These are phyloP conservation scores for Pseudotulostoma volvatum DNA, from an alignment of 495 filamentous ascomycete genomes.

Conservation along the genomic window DNA sequence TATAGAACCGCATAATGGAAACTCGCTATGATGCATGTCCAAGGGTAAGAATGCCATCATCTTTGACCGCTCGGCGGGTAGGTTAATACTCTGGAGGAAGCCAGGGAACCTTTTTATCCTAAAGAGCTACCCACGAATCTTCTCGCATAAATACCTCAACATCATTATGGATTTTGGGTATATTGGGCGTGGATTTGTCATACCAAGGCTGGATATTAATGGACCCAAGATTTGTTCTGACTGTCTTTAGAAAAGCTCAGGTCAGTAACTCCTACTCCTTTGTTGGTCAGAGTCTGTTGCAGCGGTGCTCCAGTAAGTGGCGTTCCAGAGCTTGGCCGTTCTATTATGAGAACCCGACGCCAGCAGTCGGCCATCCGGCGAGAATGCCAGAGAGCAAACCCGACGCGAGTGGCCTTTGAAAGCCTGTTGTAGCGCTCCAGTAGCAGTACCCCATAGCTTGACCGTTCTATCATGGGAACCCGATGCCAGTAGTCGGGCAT, in stretches of 20 bases:
- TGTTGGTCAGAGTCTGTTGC: too few species aligned
- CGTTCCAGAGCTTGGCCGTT: too few species aligned
- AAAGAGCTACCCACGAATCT: constrained; percentile 12
- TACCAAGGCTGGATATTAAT: constrained; percentile 3
- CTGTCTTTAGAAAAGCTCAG: constrained; percentile 7
- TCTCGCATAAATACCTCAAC: constrained; percentile 4
- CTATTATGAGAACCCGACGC: too few species aligned
- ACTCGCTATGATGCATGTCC: too few species aligned
- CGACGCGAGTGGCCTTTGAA: constrained; percentile 8
- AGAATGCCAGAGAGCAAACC: constrained; percentile 12
- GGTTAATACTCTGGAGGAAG: constrained; percentile 18
- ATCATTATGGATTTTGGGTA: not conserved
- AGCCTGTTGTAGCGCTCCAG: constrained; percentile 4
- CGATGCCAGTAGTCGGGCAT: constrained; percentile 18
- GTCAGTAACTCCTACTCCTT: constrained; percentile 1
- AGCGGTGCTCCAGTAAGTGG: too few species aligned
- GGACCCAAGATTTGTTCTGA: constrained; percentile 4
- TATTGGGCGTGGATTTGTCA: constrained; percentile 1
- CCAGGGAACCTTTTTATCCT: constrained; percentile 12
- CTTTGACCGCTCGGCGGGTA: too few species aligned
- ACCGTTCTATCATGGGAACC: constrained; percentile 16
- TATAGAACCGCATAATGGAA: too few species aligned
- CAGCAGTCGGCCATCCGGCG: too few species aligned
- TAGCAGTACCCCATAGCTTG: too few species aligned
- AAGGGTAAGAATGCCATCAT: too few species aligned